Evolutionary conservation across 306 rosid genomes (phyloP), one percentile per base, ranked within the genome.

Genomic region (Lathyrus tuberosus): DNA sequence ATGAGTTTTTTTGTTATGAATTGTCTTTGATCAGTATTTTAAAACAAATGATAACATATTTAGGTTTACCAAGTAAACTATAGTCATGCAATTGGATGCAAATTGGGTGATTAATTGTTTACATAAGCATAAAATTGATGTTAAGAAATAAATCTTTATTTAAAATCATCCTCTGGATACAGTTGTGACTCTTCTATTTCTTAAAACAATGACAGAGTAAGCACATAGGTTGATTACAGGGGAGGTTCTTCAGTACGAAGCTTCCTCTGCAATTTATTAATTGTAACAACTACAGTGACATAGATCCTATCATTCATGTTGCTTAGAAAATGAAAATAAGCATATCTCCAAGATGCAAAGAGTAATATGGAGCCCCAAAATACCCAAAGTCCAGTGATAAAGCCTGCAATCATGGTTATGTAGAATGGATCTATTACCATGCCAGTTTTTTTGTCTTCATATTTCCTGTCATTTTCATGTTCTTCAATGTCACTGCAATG

Each of bases 1-100:
- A 54, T 65, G 67, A 72, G 66, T 14, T 48, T 82, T 84, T 79
- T 81, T 33, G 71, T 46, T 53, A 53, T 59, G 73, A 66, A 12
- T 58, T 58, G 3, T 37, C 16, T 6, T 22, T 22, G 60, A 22
- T 13, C 12, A 51, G 4, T 10, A 17, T 51, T 49, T 49, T 31
- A 26, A 38, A 51, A 30, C 46, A 10, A 24, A 28, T 24, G 40
- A 33, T 22, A 41, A 20, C 26, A 52, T 13, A 20, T 52, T 20
- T 52, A 3, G 10, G 35, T 11, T 22, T 54, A 24, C 15, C 1
- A 2, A 6, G 38, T 33, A 33, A 35, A 9, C n/a, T 35, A 35
- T 35, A 35, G 40, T 35, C 40, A 35, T 35, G 40, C 40, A 35
- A 35, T 35, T 35, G 40, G 3, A 35, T 35, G 10, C 10, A 35